These are phyloP conservation scores for Carex cristatella DNA, from an alignment of 176 grass and related monocot species.

Conservation along the genomic window DNA sequence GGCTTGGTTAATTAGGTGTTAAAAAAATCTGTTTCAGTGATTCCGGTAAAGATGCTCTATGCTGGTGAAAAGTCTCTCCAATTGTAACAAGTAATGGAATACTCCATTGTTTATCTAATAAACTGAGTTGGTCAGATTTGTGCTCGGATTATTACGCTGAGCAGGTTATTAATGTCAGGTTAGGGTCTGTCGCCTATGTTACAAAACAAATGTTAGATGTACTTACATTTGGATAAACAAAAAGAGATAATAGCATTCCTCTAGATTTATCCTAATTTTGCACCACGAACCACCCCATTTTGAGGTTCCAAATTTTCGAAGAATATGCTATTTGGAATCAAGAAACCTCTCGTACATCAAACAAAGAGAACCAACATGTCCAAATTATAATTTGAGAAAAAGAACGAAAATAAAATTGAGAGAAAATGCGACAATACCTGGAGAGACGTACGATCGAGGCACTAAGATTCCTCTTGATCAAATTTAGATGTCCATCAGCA, in stretches of 20 bases:
- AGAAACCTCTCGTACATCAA: neutral
- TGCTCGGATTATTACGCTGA: neutral
- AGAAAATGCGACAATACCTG: neutral
- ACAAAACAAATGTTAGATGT: neutral
- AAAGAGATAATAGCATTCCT: neutral
- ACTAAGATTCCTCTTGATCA: neutral
- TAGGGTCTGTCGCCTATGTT: neutral
- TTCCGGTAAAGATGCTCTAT: too few species aligned
- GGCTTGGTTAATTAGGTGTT: too few species aligned
- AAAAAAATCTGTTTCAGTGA: too few species aligned
- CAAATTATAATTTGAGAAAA: neutral
- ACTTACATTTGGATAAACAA: neutral
- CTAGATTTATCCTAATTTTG: neutral
- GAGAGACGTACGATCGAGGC: neutral
- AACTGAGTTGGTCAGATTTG: neutral
- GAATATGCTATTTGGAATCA: neutral
- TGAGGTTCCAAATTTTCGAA: neutral
- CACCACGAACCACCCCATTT: neutral
- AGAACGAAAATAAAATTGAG: neutral
- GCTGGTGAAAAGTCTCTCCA: too few species aligned
- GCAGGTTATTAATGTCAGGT: neutral
- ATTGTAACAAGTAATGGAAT: too few species aligned
- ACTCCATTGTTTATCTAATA: too few species aligned
- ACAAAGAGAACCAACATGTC: neutral
- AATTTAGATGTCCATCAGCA: constrained; percentile 18